phyloP scores from a whole-genome alignment of 2,329 filamentous ascomycete species.

The Xylaria digitata region DNA sequence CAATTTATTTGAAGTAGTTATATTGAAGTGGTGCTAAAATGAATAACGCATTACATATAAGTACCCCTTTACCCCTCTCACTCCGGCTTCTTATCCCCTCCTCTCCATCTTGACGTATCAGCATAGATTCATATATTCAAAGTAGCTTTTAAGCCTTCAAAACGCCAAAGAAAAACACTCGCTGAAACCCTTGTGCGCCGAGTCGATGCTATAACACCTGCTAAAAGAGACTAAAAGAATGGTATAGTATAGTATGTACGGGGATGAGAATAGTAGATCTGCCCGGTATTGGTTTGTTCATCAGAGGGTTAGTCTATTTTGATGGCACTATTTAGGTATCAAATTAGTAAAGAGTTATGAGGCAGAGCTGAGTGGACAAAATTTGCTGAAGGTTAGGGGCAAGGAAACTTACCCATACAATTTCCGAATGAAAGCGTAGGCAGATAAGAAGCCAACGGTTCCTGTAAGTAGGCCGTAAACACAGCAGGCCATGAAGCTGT shows the following conservation, averaged over 20 bases:
- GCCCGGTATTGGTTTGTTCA: constrained; percentile 18
- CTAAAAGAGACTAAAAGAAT: constrained; percentile 19
- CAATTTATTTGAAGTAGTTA: background rate
- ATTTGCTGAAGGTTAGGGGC: background rate
- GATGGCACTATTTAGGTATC: constrained; percentile 57
- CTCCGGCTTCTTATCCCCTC: background rate
- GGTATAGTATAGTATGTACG: constrained; percentile 31
- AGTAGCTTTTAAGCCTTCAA: background rate
- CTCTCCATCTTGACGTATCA: constrained; percentile 1
- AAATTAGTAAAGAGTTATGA: constrained; percentile 32
- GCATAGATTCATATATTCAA: constrained; percentile 24
- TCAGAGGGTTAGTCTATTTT: constrained; percentile 58
- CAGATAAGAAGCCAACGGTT: constrained; percentile 85
- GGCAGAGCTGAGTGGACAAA: background rate
- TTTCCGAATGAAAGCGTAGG: constrained; percentile 84
- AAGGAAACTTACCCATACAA: constrained; percentile 75
- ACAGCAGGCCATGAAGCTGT: constrained; percentile 82
- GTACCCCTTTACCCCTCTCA: background rate
- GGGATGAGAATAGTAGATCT: constrained; percentile 38
- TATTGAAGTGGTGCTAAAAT: constrained; percentile 1
- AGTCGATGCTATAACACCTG: constrained; percentile 24
- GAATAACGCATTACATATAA: background rate
- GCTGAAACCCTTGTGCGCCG: constrained; percentile 30
- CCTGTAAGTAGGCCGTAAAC: constrained; percentile 85
- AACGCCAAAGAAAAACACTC: constrained; percentile 16